These are phyloP conservation scores for Penicillium malachiteum DNA, from an alignment of 495 filamentous ascomycete genomes.

Conservation along the genomic window DNA sequence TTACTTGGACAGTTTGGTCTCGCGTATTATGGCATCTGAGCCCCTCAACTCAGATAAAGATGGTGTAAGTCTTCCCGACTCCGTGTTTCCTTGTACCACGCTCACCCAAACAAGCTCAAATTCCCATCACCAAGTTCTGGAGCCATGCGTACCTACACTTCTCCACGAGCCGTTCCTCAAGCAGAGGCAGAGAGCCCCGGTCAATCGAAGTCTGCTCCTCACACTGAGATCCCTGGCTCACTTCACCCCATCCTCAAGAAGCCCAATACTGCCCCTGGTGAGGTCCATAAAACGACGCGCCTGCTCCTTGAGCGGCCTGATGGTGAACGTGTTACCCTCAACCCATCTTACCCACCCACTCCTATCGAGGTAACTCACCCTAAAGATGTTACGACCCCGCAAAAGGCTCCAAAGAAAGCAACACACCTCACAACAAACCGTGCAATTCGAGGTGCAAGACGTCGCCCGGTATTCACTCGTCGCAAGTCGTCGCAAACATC, in stretches of 20 bases:
- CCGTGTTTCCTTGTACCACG: not conserved
- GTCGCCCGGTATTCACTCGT: slow-evolving; percentile 41
- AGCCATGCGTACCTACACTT: not conserved
- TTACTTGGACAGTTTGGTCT: slow-evolving; percentile 41
- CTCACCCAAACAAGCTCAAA: not conserved
- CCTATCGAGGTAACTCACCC: slow-evolving; percentile 14
- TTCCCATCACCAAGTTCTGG: slow-evolving; percentile 1
- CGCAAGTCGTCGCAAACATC: slow-evolving; percentile 43
- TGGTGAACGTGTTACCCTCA: slow-evolving; percentile 32
- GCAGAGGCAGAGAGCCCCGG: not conserved
- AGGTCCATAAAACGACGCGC: slow-evolving; percentile 36
- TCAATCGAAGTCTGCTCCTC: slow-evolving; percentile 7
- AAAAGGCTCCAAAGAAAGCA: slow-evolving; percentile 31
- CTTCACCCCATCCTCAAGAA: slow-evolving; percentile 45
- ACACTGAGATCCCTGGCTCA: slow-evolving; percentile 2
- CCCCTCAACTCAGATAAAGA: slow-evolving; percentile 3
- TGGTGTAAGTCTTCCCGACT: too few species aligned
- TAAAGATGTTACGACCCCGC: slow-evolving; percentile 8
- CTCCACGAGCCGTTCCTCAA: not conserved
- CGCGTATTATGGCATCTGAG: slow-evolving; percentile 32
- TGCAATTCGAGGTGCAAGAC: slow-evolving; percentile 28
- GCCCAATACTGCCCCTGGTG: slow-evolving; percentile 21
- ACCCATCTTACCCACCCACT: slow-evolving; percentile 33
- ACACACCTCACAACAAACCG: slow-evolving; percentile 33
- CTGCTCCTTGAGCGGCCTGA: slow-evolving; percentile 28